Percentiles rank a stretch among this genome's conserved stretches.
Conservation (phyloP, 176 grass and related monocot species). For the Phyllostachys edulis region DNA sequence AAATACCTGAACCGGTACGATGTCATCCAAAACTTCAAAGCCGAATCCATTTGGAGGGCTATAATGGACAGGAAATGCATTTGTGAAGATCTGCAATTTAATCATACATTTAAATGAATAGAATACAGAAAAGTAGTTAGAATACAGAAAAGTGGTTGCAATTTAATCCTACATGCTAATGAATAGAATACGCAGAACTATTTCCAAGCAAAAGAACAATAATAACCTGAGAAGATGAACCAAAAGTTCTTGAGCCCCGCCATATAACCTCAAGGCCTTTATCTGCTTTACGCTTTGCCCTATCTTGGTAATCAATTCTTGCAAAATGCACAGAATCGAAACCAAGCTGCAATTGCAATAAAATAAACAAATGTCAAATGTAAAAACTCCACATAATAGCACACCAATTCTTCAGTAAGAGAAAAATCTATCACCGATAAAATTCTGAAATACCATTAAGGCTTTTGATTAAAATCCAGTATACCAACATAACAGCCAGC, state of each 20-base stretch:
- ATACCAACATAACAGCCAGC: not conserved
- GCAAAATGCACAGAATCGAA: conserved; percentile 91
- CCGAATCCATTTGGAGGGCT: conserved; percentile 79
- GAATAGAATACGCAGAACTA: not conserved
- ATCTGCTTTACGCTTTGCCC: conserved; percentile 54
- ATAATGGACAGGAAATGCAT: conserved; percentile 94
- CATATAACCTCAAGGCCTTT: conserved; percentile 94
- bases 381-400: not conserved
- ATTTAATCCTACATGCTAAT: not conserved
- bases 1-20: conserved; percentile 80
- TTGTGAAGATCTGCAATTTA: conserved; percentile 81
- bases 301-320: conserved; percentile 98
- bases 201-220: not conserved
- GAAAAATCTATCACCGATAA: not conserved
- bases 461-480: not conserved
- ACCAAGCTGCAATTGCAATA: conserved; percentile 63
- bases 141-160: not conserved
- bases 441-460: not conserved
- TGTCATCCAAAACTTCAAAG: conserved; percentile 66
- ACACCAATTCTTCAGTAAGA: not conserved
- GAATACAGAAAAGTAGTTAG: not conserved
- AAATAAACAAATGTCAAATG: conserved; percentile 19
- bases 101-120: conserved; percentile 15
- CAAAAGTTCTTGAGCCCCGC: conserved; percentile 79
- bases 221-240: conserved; percentile 84